A percentile compares a stretch with the other conserved stretches of the same genome.
phyloP scores from a whole-genome alignment of 805 yeast species.

The Maudiozyma barnettii region DNA sequence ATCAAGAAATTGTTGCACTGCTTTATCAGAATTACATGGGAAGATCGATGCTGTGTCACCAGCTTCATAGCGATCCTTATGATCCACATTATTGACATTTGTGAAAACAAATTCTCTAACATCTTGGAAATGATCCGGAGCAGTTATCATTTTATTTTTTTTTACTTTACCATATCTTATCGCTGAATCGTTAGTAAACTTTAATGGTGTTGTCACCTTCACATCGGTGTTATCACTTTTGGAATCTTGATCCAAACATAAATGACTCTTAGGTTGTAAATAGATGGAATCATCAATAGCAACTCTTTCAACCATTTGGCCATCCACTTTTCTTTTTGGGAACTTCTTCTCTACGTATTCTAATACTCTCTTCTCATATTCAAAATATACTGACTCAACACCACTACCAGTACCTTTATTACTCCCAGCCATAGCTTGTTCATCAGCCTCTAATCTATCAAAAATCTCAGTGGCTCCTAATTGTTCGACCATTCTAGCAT shows the following conservation, averaged over 20 bases:
- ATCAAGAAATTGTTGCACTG: slow-evolving; percentile 56
- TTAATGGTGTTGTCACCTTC: neutral
- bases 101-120: slow-evolving; percentile 54
- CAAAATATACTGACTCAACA: slow-evolving; percentile 62
- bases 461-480: slow-evolving; percentile 71
- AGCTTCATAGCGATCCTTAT: slow-evolving; percentile 39
- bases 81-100: slow-evolving; percentile 13
- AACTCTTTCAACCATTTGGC: slow-evolving; percentile 12
- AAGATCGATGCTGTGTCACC: slow-evolving; percentile 78
- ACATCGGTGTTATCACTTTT: neutral
- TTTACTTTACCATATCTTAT: slow-evolving; percentile 37
- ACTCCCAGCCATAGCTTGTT: slow-evolving; percentile 60
- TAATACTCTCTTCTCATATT: slow-evolving; percentile 54
- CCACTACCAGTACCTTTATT: slow-evolving; percentile 31
- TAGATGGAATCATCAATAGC: slow-evolving; percentile 18
- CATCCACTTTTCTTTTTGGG: slow-evolving; percentile 30
- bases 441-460: slow-evolving; percentile 83
- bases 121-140: slow-evolving; percentile 76
- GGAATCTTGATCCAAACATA: slow-evolving; percentile 3
- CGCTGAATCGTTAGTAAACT: slow-evolving; percentile 13
- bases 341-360: slow-evolving; percentile 26
- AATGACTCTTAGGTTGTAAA: slow-evolving; percentile 23
- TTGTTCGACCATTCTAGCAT: slow-evolving; percentile 59
- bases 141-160: slow-evolving; percentile 54
- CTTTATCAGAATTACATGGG: slow-evolving; percentile 57